phyloP scores from a whole-genome alignment of 257 asterid species.

The Jasminum sambac region DNA sequence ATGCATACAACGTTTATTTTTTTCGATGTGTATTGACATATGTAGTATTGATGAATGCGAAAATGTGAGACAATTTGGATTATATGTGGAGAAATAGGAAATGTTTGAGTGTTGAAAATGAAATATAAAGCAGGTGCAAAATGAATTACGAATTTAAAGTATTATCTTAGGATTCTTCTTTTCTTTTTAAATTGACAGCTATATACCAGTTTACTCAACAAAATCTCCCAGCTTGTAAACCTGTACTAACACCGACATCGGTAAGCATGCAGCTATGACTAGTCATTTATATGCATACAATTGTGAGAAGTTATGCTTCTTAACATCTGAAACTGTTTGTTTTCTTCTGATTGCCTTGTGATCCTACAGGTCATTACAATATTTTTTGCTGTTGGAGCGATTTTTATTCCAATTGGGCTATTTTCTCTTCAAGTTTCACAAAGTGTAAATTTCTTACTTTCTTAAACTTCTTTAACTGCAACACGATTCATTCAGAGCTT shows the following conservation, averaged over 20 bases:
- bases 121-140: slow-evolving; percentile 1
- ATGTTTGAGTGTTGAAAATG: slow-evolving; percentile 14
- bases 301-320: slow-evolving; percentile 2
- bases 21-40: not conserved
- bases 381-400: slow-evolving; percentile 54
- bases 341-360: slow-evolving; percentile 15
- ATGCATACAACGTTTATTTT: not conserved
- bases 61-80: not conserved
- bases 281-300: slow-evolving; percentile 1
- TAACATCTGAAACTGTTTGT: not conserved
- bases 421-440: slow-evolving; percentile 63
- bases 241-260: slow-evolving; percentile 68
- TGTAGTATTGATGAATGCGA: not conserved
- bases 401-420: slow-evolving; percentile 67
- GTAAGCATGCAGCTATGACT: slow-evolving; percentile 36
- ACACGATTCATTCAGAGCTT: not conserved
- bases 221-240: slow-evolving; percentile 81
- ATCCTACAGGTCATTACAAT: slow-evolving; percentile 59
- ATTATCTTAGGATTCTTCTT: slow-evolving; percentile 3
- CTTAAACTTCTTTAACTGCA: not conserved
- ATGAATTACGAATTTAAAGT: slow-evolving; percentile 6
- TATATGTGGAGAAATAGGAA: not conserved
- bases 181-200: slow-evolving; percentile 42
- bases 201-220: slow-evolving; percentile 67
- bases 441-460: slow-evolving; percentile 42